A percentile compares a stretch with the other conserved stretches of the same genome.
These are phyloP conservation scores for Adenanthera pavonina DNA, from an alignment of 306 rosid genomes.

Conservation along the genomic window DNA sequence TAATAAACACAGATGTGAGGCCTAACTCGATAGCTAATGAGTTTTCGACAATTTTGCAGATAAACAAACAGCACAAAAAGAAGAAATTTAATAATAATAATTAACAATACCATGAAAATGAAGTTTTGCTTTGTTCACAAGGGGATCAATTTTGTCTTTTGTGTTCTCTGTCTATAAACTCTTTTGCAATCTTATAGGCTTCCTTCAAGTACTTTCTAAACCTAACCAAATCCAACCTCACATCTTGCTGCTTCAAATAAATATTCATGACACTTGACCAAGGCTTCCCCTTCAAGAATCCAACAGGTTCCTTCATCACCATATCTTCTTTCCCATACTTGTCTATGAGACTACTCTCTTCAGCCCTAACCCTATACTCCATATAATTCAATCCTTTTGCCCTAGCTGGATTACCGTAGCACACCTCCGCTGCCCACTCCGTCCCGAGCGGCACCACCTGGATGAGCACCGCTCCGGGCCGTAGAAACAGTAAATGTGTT, in stretches of 20 bases:
- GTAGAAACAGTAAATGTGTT: slow-evolving; percentile 50
- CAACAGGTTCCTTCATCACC: slow-evolving; percentile 38
- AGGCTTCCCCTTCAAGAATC: slow-evolving; percentile 34
- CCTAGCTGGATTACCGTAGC: slow-evolving; percentile 5
- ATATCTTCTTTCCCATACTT: slow-evolving; percentile 39
- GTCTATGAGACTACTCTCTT: slow-evolving; percentile 47
- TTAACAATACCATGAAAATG: background rate
- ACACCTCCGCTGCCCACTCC: slow-evolving; percentile 38
- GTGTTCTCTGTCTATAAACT: slow-evolving; percentile 25
- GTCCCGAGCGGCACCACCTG: slow-evolving; percentile 59
- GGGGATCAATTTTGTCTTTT: background rate
- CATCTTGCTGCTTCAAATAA: slow-evolving; percentile 52
- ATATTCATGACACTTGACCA: slow-evolving; percentile 39
- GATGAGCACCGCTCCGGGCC: slow-evolving; percentile 35
- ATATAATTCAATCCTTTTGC: slow-evolving; percentile 32
- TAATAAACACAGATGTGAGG: background rate
- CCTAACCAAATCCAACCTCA: slow-evolving; percentile 48
- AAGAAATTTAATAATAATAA: background rate
- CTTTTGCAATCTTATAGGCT: slow-evolving; percentile 37
- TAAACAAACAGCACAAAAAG: background rate
- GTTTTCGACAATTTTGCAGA: background rate
- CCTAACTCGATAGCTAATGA: background rate
- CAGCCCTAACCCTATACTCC: slow-evolving; percentile 42
- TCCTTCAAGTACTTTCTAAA: slow-evolving; percentile 32
- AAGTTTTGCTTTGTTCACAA: background rate